These are phyloP conservation scores for Aphanomyces astaci DNA, from an alignment of 352 stramenopile species.

Conservation along the genomic window DNA sequence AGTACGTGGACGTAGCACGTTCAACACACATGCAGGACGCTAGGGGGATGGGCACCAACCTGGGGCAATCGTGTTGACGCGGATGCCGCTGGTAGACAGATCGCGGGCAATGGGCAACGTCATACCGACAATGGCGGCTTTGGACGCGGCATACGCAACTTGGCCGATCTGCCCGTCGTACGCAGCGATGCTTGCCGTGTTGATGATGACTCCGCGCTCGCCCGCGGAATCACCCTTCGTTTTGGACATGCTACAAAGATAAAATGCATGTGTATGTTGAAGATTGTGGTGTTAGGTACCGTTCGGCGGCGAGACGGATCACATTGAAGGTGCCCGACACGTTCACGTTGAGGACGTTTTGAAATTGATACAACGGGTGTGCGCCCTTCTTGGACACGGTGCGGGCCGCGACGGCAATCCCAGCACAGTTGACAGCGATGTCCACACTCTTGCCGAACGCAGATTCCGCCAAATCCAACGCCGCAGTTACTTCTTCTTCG, in stretches of 20 bases:
- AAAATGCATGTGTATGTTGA: neutral
- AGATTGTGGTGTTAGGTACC: constrained; percentile 34
- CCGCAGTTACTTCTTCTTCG: constrained; percentile 80
- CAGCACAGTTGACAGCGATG: constrained; percentile 93
- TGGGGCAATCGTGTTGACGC: constrained; percentile 95
- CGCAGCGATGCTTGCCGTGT: constrained; percentile 96
- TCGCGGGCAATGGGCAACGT: constrained; percentile 95
- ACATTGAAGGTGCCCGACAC: constrained; percentile 97
- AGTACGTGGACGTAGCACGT: too few species aligned
- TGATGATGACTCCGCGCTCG: constrained; percentile 95
- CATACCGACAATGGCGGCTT: constrained; percentile 95
- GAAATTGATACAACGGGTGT: constrained; percentile 90
- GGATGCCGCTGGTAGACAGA: constrained; percentile 88
- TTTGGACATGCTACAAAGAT: constrained; percentile 79
- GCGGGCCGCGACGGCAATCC: constrained; percentile 89
- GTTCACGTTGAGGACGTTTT: constrained; percentile 95
- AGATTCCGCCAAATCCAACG: constrained; percentile 87
- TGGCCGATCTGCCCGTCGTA: constrained; percentile 97
- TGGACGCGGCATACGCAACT: constrained; percentile 94
- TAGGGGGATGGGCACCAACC: constrained; percentile 23
- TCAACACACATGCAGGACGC: neutral
- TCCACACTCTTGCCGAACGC: constrained; percentile 90
- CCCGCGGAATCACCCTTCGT: constrained; percentile 55
- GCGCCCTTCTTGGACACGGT: constrained; percentile 89
- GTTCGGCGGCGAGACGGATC: constrained; percentile 88